A percentile compares a stretch with the other conserved stretches of the same genome.
These are phyloP conservation scores for Leersia perrieri DNA, from an alignment of 176 grass and related monocot genomes.

Conservation along the genomic window DNA sequence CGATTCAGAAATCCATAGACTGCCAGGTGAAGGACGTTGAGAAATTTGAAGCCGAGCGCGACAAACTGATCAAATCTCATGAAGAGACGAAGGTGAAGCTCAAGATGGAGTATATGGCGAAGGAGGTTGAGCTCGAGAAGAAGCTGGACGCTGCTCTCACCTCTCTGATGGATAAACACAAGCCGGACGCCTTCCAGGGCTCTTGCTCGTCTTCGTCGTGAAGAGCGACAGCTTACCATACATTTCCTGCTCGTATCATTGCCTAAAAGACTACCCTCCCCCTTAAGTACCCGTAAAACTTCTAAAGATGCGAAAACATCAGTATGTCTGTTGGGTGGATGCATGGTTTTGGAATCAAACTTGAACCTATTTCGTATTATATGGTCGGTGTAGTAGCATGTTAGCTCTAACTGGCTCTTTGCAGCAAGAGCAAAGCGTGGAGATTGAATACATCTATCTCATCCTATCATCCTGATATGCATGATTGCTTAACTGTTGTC, in stretches of 20 bases:
- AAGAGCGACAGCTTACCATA: background rate
- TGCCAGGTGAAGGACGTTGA: slow-evolving; percentile 61
- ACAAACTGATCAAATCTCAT: slow-evolving; percentile 45
- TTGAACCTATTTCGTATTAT: background rate
- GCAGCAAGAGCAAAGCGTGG: background rate
- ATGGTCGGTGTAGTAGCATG: background rate
- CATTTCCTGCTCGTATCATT: background rate
- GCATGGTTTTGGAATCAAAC: slow-evolving; percentile 8
- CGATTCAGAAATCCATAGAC: slow-evolving; percentile 55
- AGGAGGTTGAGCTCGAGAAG: slow-evolving; percentile 59
- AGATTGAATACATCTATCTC: background rate
- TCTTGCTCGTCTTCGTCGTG: slow-evolving; percentile 12
- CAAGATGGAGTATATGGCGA: slow-evolving; percentile 56
- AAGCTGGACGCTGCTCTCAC: slow-evolving; percentile 49
- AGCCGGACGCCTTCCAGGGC: slow-evolving; percentile 58
- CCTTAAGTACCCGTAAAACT: background rate
- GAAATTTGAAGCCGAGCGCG: slow-evolving; percentile 53
- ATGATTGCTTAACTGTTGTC: background rate
- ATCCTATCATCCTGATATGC: background rate
- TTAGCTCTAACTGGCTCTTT: no score
- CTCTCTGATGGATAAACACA: slow-evolving; percentile 64
- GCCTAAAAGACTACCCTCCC: background rate
- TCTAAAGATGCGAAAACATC: background rate
- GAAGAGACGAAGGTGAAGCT: slow-evolving; percentile 57
- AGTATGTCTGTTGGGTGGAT: background rate